Conservation (phyloP, 1,284 basidiomycete genomes). For the Cutaneotrichosporon sp. region DNA sequence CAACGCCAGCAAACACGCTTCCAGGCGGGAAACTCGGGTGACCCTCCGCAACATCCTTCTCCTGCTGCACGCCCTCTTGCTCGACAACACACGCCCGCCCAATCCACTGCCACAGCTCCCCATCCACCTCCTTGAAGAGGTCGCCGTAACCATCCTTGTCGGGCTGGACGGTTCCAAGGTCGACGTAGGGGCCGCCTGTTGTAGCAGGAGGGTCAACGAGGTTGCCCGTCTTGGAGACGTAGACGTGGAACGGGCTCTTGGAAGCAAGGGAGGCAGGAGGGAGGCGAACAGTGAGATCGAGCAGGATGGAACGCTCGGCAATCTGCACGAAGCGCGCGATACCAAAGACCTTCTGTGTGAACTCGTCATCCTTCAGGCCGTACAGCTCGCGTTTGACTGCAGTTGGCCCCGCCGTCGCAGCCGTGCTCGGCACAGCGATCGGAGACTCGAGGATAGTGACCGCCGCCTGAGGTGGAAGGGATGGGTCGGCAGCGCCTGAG, state of each 20-base stretch:
- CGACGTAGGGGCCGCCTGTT: slow-evolving; percentile 37
- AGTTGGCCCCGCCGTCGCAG: slow-evolving; percentile 23
- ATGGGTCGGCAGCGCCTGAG: slow-evolving; percentile 28
- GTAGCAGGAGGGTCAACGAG: slow-evolving; percentile 43
- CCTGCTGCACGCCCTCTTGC: neutral
- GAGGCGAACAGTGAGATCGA: slow-evolving; percentile 48
- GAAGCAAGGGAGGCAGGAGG: slow-evolving; percentile 24
- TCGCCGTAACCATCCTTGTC: slow-evolving; percentile 50
- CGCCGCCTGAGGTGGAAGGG: slow-evolving; percentile 36
- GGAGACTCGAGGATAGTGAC: slow-evolving; percentile 50
- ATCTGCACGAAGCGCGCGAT: slow-evolving; percentile 50
- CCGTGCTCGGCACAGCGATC: slow-evolving; percentile 31
- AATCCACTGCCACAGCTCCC: slow-evolving; percentile 49
- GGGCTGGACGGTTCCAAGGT: slow-evolving; percentile 37
- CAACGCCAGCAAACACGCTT: slow-evolving; percentile 47
- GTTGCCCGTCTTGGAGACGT: slow-evolving; percentile 46
- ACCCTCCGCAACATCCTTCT: neutral
- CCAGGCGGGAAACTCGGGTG: neutral
- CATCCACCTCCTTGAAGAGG: slow-evolving; percentile 47
- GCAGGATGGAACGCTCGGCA: slow-evolving; percentile 40
- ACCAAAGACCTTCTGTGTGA: slow-evolving; percentile 49
- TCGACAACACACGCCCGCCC: slow-evolving; percentile 48
- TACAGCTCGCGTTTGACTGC: slow-evolving; percentile 18
- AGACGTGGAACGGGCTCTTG: slow-evolving; percentile 25
- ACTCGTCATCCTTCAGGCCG: slow-evolving; percentile 41